phyloP scores from a whole-genome alignment of 192 early-diverging fungal genomes.

The Mortierella antarctica region DNA sequence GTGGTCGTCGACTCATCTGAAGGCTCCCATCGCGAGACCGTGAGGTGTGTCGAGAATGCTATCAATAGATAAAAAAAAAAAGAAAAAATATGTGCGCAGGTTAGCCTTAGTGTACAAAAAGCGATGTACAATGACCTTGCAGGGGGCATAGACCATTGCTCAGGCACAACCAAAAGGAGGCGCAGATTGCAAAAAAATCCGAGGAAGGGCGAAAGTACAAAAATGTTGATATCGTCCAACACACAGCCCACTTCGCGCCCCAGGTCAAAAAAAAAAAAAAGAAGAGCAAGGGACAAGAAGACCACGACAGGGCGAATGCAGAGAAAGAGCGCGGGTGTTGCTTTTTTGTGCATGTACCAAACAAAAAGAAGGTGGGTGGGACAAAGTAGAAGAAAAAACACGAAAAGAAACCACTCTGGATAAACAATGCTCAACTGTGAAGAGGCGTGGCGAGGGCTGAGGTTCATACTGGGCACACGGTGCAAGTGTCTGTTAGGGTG shows the following conservation, averaged over 20 bases:
- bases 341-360: neutral
- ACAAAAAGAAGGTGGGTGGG: neutral
- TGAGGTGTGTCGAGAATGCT: constrained; percentile 48
- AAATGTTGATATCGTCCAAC: constrained; percentile 10
- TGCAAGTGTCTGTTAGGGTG: too few relatives aligned
- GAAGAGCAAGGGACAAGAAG: too few relatives aligned
- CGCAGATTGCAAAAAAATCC: too few relatives aligned
- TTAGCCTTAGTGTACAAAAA: too few relatives aligned
- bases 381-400: constrained; percentile 1
- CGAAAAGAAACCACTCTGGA: neutral
- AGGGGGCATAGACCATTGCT: too few relatives aligned
- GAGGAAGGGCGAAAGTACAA: constrained; percentile 22
- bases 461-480: too few relatives aligned
- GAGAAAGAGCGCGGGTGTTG: too few relatives aligned
- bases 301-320: too few relatives aligned
- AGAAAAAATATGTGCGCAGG: neutral
- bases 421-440: too few relatives aligned
- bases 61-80: constrained; percentile 11
- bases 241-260: neutral
- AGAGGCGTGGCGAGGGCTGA: too few relatives aligned
- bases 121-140: too few relatives aligned
- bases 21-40: constrained; percentile 50
- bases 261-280: neutral
- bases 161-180: too few relatives aligned
- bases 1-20: neutral